Evolutionary conservation across 495 filamentous ascomycete genomes (phyloP), one percentile per base, ranked within the genome.

Genomic region (Bathelium albidoporum): DNA sequence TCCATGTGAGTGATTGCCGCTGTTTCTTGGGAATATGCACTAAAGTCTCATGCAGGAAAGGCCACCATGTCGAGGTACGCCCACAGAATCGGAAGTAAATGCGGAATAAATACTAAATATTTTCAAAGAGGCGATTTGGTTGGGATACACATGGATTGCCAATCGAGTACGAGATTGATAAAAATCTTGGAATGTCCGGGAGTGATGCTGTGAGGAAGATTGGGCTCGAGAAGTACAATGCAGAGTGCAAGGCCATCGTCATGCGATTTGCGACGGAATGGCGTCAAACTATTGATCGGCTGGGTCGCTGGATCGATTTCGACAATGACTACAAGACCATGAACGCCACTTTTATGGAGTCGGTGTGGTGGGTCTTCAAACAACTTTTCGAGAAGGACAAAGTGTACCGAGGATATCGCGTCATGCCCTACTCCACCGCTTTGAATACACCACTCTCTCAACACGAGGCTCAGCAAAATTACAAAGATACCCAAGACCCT

Each of bases 251-350:
- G 60, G 86, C 89, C 58, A 97, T 97, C 75, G 94, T 97, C 64
- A 96, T 97, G 91, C 83, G 89, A 67, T 98, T 86, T 73, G 84
- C 90, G 26, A 76, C 81, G 10, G 94, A 97, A 76, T 98, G 94
- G 95, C 83, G 90, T 62, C 76, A 87, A 65, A 96, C 90, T 20
- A 89, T 98, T 64, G 90, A 96, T 62, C 76, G 94, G 52, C 76
- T 98, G 31, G 94, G 95, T 53, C 88, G 95, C 61, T 98, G 95
- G 94, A 91, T 97, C 69, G 95, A 98, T 76, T 96, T 97, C 64
- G 95, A 97, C 75, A 94, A 95, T 70, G 91, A 96, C 71, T 97
- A 97, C 80, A 97, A 97, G 85, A 87, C 87, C 64, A 95, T 96
- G 91, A 87, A 97, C 74, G 78, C 86, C 1, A 83, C 76, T n/a